Evolutionary conservation across 768 basidiomycete species (phyloP).

Genomic region (Auricularia cornea): DNA sequence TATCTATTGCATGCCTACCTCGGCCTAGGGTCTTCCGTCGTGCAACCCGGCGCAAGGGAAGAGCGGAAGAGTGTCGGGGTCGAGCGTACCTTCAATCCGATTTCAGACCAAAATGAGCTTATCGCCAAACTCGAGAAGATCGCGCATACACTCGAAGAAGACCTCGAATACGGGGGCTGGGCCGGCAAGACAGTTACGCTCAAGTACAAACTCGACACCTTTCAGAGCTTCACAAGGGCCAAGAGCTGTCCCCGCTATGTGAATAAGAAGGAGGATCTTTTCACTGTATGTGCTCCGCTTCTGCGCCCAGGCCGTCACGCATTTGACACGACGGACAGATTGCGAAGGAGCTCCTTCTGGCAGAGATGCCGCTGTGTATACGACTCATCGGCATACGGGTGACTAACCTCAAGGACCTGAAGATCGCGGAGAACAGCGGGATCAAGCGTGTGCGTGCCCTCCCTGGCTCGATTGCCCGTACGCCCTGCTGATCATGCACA

Average conservation of each 20-base stretch:
- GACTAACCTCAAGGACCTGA: slow-evolving; percentile 82
- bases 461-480: neutral
- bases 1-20: slow-evolving; percentile 75
- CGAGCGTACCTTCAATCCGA: slow-evolving; percentile 75
- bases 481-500: neutral
- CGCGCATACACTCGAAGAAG: slow-evolving; percentile 70
- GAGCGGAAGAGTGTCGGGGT: slow-evolving; percentile 89
- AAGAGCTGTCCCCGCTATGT: slow-evolving; percentile 72
- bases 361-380: slow-evolving; percentile 71
- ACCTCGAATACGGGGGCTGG: slow-evolving; percentile 75
- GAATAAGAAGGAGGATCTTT: slow-evolving; percentile 69
- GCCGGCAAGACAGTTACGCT: slow-evolving; percentile 82
- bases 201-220: slow-evolving; percentile 89
- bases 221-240: slow-evolving; percentile 80
- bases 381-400: slow-evolving; percentile 83
- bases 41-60: slow-evolving; percentile 65
- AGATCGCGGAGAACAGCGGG: slow-evolving; percentile 38
- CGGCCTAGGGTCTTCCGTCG: slow-evolving; percentile 78
- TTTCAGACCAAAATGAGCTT: slow-evolving; percentile 57
- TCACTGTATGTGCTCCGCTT: slow-evolving; percentile 41
- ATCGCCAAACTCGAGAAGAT: slow-evolving; percentile 72
- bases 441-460: slow-evolving; percentile 56
- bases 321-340: slow-evolving; percentile 34
- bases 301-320: neutral
- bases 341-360: slow-evolving; percentile 72